phyloP scores from a whole-genome alignment of 345 rosid genomes.

The Salix purpurea region DNA sequence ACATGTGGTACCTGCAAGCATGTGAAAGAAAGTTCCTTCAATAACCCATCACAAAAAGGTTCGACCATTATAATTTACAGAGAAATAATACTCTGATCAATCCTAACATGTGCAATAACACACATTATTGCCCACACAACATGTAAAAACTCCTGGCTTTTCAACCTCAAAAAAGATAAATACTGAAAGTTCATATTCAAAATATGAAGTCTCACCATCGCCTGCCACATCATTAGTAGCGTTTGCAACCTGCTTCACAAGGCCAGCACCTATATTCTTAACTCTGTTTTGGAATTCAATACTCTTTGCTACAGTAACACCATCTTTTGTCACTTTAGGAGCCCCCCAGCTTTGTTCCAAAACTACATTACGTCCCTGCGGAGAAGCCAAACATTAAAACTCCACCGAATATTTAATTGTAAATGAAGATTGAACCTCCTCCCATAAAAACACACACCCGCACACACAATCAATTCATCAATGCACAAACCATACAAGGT shows the following conservation, averaged over 20 bases:
- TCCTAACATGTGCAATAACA: not conserved
- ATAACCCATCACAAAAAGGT: not conserved
- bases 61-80: not conserved
- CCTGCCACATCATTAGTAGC: constrained; percentile 32
- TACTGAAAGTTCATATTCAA: not conserved
- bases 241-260: constrained; percentile 32
- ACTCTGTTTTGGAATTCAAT: constrained; percentile 23
- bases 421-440: not conserved
- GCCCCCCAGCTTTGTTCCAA: constrained; percentile 28
- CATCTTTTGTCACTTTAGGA: constrained; percentile 29
- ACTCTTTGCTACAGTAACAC: constrained; percentile 32
- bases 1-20: constrained; percentile 27
- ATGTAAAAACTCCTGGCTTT: not conserved
- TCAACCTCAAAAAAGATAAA: not conserved
- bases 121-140: not conserved
- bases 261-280: constrained; percentile 27
- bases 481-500: too few species aligned
- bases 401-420: not conserved
- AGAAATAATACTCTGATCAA: too few species aligned
- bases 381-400: not conserved
- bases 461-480: not conserved
- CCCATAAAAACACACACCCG: not conserved
- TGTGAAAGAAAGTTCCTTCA: not conserved
- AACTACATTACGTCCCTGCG: constrained; percentile 28
- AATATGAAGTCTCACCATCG: constrained; percentile 22